Conservation (phyloP, 2,329 filamentous ascomycete species). For the Arthroderma uncinatum region DNA sequence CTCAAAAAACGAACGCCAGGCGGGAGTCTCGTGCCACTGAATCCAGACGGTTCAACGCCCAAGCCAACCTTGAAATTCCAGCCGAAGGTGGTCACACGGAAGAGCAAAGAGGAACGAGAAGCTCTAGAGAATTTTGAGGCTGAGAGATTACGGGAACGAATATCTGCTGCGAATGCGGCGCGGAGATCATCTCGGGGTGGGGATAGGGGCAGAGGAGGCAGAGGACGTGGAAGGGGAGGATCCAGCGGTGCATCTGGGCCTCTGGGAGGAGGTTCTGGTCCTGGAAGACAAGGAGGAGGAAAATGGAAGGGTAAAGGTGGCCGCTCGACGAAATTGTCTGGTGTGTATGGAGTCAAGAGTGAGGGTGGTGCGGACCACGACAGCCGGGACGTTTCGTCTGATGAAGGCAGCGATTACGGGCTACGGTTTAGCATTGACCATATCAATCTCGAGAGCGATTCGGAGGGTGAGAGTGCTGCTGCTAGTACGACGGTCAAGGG, state of each 20-base stretch:
- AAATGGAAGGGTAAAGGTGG: conserved; percentile 19
- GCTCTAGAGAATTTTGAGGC: conserved; percentile 34
- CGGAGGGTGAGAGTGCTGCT: conserved; percentile 31
- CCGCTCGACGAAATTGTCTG: conserved; percentile 19
- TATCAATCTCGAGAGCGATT: conserved; percentile 47
- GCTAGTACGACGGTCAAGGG: conserved; percentile 25
- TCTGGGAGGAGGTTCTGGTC: conserved; percentile 21
- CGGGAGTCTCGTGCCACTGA: conserved; percentile 27
- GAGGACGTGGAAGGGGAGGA: conserved; percentile 22
- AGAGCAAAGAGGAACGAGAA: conserved; percentile 38
- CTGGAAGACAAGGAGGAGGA: conserved; percentile 20
- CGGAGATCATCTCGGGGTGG: conserved; percentile 9
- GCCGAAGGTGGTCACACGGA: conserved; percentile 32
- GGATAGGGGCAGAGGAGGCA: conserved; percentile 20
- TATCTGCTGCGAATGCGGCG: conserved; percentile 30
- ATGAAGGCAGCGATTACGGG: conserved; percentile 39
- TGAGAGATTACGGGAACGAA: conserved; percentile 29
- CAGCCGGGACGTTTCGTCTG: conserved; percentile 32
- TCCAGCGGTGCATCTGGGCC: conserved; percentile 23
- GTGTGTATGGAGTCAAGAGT: conserved; percentile 21
- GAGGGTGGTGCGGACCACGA: conserved; percentile 19
- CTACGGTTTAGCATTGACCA: conserved; percentile 46
- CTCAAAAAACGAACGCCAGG: conserved; percentile 30
- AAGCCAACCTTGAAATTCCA: conserved; percentile 35
- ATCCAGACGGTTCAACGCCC: conserved; percentile 21